Base-by-base conservation (phyloP, 1,284 basidiomycete species). In the Rhodofomes roseus region DNA sequence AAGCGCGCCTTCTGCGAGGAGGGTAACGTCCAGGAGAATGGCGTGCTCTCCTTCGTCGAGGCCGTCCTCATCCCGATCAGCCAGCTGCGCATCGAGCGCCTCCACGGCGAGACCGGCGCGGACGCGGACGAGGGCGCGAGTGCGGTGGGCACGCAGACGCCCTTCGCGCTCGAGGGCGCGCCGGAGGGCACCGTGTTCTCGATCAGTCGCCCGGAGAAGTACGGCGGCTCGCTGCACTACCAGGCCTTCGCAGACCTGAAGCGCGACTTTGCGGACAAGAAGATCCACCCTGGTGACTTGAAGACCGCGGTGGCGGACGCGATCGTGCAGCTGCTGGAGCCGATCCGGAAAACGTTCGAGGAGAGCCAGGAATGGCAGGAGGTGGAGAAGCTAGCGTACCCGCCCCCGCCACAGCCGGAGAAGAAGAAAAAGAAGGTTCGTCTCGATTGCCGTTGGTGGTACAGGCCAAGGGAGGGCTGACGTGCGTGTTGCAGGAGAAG, bases 1-100 rank as follows among this genome's bases (percentile, higher is more conserved):
- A 95, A 93, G 74, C 81, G 81, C 43, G 96, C 97, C 0, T 92
- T 97, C 70, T 99, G 96, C 72, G 93, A 95, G 64, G 94, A 96
- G 64, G 96, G 96, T n/a, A 95, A 92, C 68, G 79, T 89, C 37
- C 83, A 88, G 54, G 93, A 91, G 34, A 99, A 99, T 73, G 96
- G 96, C 39, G 81, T 99, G 0, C 83, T 99, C 5, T 83, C 94
- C 1, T 99, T 99, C 79, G 84, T 92, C 60, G 79, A 90, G 64
- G 86, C 93, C 14, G 97, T 98, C 31, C 76, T 98, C 58, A 90
- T 98, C 69, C 96, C 96, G 34, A 89, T 98, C 66, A 89, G 86
- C 69, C 77, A 90, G 68, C 75, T 96, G 44, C 83, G 89, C 25
- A 71, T 89, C 31, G 89, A 92, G 63, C 81, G 81, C 46, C 58